A percentile compares a stretch with the other conserved stretches of the same genome.
Conservation (phyloP, 371 early-diverging fungal genomes). For the Rhizopus arrhizus region DNA sequence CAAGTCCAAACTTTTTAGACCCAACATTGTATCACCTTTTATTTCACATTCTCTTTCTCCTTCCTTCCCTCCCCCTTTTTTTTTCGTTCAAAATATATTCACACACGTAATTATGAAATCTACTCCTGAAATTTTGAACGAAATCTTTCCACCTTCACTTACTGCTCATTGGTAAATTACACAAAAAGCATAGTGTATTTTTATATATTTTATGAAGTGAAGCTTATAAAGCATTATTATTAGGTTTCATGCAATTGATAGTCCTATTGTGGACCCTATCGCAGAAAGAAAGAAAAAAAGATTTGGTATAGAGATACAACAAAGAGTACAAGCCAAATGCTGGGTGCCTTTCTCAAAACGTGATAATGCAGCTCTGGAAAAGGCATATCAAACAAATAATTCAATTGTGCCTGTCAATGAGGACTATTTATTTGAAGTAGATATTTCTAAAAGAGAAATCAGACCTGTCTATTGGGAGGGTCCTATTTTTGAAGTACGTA, state of each 20-base stretch:
- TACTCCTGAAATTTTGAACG: background rate
- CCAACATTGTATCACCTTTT: background rate
- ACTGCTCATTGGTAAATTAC: conserved; percentile 6
- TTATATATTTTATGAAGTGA: background rate
- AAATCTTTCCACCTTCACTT: background rate
- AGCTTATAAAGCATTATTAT: background rate
- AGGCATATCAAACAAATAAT: conserved; percentile 47
- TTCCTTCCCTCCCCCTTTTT: background rate
- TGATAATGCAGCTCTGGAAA: conserved; percentile 62
- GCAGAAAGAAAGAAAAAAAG: conserved; percentile 26
- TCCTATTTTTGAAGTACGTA: conserved; percentile 73
- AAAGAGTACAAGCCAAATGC: conserved; percentile 27
- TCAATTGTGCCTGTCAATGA: conserved; percentile 63
- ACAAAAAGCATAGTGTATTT: background rate
- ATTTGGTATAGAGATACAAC: background rate
- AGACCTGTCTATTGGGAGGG: conserved; percentile 87
- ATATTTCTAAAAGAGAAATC: conserved; percentile 69
- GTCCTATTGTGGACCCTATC: conserved; percentile 32
- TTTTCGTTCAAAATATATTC: too few relatives aligned
- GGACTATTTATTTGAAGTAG: conserved; percentile 79
- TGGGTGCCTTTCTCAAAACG: conserved; percentile 67
- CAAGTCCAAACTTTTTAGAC: background rate
- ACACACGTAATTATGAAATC: background rate
- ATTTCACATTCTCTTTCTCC: background rate
- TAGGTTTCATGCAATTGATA: conserved; percentile 39